Evolutionary conservation across 139 green algal genomes (phyloP).

Genomic region (Chlorella sp.): DNA sequence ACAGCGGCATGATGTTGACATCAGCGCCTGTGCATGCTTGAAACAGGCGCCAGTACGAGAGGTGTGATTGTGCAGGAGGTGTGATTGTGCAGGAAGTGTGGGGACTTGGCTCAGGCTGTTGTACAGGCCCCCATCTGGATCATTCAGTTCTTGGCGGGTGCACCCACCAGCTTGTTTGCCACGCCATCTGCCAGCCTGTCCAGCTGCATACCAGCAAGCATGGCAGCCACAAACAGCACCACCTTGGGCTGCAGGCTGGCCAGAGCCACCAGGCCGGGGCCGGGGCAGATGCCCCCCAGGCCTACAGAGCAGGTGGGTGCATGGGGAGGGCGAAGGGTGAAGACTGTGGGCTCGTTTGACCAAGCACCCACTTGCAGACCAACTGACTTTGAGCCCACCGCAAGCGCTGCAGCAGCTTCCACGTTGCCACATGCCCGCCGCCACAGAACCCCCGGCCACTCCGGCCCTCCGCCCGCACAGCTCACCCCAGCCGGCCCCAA

Average conservation of each 20-base stretch:
- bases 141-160: background rate
- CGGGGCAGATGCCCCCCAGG: constrained; percentile 77
- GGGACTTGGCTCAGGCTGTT: too few species aligned
- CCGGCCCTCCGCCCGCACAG: background rate
- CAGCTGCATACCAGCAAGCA: constrained; percentile 17
- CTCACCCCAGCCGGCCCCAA: constrained; percentile 69
- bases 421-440: background rate
- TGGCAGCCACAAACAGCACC: constrained; percentile 28
- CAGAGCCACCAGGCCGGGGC: constrained; percentile 68
- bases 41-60: too few species aligned
- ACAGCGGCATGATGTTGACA: too few species aligned
- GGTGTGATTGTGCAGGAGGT: too few species aligned
- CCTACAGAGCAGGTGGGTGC: background rate
- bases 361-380: too few species aligned
- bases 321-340: background rate
- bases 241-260: constrained; percentile 40
- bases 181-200: background rate
- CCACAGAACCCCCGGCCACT: too few species aligned
- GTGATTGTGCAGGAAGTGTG: too few species aligned
- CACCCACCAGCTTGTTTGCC: background rate
- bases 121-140: too few species aligned
- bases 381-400: background rate
- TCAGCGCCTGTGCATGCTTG: too few species aligned
- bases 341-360: too few species aligned
- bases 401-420: background rate